phyloP scores from a whole-genome alignment of 2,329 filamentous ascomycete species.

The Cladosporium colombiae region DNA sequence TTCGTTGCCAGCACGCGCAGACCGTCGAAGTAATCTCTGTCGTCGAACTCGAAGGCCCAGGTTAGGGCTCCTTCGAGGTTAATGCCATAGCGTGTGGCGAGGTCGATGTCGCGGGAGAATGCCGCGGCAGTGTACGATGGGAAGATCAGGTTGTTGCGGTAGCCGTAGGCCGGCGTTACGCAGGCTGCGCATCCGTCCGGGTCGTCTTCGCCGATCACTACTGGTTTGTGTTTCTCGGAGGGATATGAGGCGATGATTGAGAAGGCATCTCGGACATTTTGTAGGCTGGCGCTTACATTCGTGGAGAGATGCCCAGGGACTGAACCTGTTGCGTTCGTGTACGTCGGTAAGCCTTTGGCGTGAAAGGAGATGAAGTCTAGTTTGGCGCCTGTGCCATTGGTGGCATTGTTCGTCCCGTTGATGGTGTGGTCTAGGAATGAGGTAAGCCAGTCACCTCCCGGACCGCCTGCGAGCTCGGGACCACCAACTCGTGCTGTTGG shows the following conservation, averaged over 20 bases:
- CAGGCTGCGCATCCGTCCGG: neutral
- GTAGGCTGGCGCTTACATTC: neutral
- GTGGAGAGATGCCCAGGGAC: neutral
- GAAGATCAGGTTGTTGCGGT: neutral
- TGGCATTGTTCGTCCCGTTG: neutral
- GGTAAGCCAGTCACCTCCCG: neutral
- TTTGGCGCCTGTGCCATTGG: neutral
- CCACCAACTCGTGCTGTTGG: neutral
- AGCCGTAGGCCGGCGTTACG: neutral
- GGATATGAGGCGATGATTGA: neutral
- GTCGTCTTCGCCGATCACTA: neutral
- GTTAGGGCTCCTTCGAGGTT: neutral
- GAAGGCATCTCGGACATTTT: neutral
- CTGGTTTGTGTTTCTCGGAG: neutral
- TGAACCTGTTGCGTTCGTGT: neutral
- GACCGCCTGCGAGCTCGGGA: neutral
- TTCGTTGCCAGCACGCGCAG: neutral
- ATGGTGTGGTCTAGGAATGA: neutral
- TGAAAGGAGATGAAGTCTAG: neutral
- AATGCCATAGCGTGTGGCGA: neutral
- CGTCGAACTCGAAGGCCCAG: neutral
- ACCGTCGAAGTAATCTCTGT: neutral
- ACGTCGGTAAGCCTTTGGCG: neutral
- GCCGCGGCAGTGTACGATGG: neutral
- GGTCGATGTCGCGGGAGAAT: neutral